Percentiles rank a stretch among this genome's conserved stretches.
These are phyloP conservation scores for Nannochloropsis gaditana DNA, from an alignment of 108 stramenopile species.

Conservation along the genomic window DNA sequence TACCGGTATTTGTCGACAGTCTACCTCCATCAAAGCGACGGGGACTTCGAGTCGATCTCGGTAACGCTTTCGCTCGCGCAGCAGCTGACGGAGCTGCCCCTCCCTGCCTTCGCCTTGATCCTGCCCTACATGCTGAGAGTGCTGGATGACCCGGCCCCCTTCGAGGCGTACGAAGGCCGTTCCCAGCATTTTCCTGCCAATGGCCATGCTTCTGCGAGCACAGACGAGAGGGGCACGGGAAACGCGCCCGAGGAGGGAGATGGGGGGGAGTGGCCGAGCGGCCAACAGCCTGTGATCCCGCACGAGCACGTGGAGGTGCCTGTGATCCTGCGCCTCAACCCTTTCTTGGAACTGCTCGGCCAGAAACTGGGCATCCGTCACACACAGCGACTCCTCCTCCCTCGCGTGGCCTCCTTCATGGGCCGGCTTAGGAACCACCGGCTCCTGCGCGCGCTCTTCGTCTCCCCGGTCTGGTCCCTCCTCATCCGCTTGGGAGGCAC, in stretches of 20 bases:
- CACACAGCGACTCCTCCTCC: not conserved
- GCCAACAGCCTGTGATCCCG: not conserved
- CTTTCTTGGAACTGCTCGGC: slow-evolving; percentile 14
- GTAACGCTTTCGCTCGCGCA: not conserved
- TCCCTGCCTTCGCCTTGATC: not conserved
- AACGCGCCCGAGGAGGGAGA: not conserved
- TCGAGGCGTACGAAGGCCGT: not conserved
- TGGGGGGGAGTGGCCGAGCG: not conserved
- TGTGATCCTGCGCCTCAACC: not conserved
- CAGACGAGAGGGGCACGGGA: not conserved
- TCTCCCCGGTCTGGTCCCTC: not conserved
- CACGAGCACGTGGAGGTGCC: not conserved
- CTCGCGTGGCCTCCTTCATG: not conserved
- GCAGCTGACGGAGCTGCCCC: not conserved
- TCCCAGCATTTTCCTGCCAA: not conserved
- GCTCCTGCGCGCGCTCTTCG: slow-evolving; percentile 12
- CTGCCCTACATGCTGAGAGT: not conserved
- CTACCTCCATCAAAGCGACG: not conserved
- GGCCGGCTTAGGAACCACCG: not conserved
- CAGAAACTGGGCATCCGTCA: not conserved
- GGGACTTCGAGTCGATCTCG: not conserved
- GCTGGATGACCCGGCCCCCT: not conserved
- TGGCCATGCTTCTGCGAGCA: not conserved
- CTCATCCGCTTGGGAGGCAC: not conserved
- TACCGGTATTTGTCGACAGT: not conserved